These are phyloP conservation scores for Exophiala calicioides DNA, from an alignment of 2,329 filamentous ascomycete genomes.

Conservation along the genomic window DNA sequence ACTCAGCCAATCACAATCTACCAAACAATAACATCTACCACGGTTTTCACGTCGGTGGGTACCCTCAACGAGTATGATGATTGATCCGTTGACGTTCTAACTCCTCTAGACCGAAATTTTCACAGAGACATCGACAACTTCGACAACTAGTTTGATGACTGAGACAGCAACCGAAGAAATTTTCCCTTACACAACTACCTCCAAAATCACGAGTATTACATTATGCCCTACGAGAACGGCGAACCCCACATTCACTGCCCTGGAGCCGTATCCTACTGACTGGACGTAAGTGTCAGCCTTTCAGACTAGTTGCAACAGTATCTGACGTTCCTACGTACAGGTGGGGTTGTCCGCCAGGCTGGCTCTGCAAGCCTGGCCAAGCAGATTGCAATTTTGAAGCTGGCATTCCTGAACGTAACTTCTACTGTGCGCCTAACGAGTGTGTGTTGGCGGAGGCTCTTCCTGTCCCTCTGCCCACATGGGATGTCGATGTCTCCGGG, in stretches of 20 bases:
- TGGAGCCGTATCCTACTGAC: conserved; percentile 33
- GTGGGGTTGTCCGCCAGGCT: conserved; percentile 49
- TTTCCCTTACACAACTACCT: conserved; percentile 12
- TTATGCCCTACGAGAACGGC: conserved; percentile 34
- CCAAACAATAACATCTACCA: conserved; percentile 27
- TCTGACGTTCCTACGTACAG: conserved; percentile 29
- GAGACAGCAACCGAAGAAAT: conserved; percentile 20
- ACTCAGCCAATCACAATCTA: conserved; percentile 25
- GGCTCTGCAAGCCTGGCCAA: conserved; percentile 43
- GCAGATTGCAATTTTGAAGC: conserved; percentile 43
- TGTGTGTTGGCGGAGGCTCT: conserved; percentile 40
- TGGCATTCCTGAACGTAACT: conserved; percentile 42
- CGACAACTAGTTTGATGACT: conserved; percentile 7
- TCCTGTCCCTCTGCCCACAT: conserved; percentile 32
- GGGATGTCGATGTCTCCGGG: conserved; percentile 30
- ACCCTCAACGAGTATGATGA: background rate
- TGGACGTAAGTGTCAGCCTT: conserved; percentile 25
- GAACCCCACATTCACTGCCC: conserved; percentile 37
- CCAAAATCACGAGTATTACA: conserved; percentile 25
- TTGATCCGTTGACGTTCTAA: background rate
- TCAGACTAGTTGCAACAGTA: background rate
- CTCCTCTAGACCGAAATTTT: conserved; percentile 18
- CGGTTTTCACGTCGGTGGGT: conserved; percentile 20
- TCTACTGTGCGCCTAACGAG: conserved; percentile 42
- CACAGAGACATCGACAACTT: conserved; percentile 20